Percentiles rank a stretch among this genome's conserved stretches.
phyloP scores from a whole-genome alignment of 2,329 filamentous ascomycete species.

The Alternaria novae-zelandiae region DNA sequence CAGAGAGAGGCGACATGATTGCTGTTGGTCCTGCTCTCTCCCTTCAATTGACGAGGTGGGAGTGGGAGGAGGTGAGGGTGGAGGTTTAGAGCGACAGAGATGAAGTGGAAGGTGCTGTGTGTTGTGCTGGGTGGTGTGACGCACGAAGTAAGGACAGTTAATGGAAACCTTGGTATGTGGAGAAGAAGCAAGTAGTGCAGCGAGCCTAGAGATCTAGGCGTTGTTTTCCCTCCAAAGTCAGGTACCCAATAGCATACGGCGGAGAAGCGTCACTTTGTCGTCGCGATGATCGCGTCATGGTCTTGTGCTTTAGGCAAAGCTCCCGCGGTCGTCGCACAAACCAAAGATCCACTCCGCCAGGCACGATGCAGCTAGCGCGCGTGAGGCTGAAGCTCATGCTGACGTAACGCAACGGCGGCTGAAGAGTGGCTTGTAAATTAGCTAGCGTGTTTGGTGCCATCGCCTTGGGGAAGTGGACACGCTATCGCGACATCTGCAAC shows the following conservation, averaged over 20 bases:
- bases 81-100: neutral
- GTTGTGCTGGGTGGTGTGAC: neutral
- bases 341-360: neutral
- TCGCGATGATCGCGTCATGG: conserved; percentile 41
- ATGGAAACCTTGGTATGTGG: neutral
- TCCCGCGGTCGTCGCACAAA: conserved; percentile 10
- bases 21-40: conserved; percentile 1
- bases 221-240: neutral
- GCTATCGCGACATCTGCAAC: conserved; percentile 21
- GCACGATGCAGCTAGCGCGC: conserved; percentile 4
- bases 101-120: neutral
- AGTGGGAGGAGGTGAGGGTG: neutral
- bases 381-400: conserved; percentile 29
- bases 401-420: conserved; percentile 17
- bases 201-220: conserved; percentile 3
- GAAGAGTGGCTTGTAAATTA: conserved; percentile 19
- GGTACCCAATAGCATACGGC: conserved; percentile 11
- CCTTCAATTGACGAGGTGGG: conserved; percentile 1
- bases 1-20: conserved; percentile 40
- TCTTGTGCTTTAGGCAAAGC: conserved; percentile 27
- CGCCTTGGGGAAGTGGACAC: conserved; percentile 39
- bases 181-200: conserved; percentile 8
- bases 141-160: neutral
- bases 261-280: conserved; percentile 21
- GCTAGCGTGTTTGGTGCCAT: conserved; percentile 19